These are phyloP conservation scores for Aspergillus arachidicola DNA, from an alignment of 2,329 filamentous ascomycete genomes.

Conservation along the genomic window DNA sequence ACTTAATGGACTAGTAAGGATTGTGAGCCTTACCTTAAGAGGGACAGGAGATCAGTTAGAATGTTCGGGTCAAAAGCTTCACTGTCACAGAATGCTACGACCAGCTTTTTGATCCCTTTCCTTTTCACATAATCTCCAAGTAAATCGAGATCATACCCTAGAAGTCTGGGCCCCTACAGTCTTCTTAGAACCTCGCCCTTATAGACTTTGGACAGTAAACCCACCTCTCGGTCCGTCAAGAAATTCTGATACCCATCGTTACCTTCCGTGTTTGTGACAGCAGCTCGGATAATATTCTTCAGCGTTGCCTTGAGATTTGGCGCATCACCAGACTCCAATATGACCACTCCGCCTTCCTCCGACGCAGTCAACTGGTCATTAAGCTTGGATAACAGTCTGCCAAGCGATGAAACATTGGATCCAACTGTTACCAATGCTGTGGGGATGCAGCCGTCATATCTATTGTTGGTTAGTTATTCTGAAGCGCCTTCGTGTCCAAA, in stretches of 20 bases:
- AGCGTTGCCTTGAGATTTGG: constrained; percentile 49
- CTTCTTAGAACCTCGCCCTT: constrained; percentile 2
- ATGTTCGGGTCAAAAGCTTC: constrained; percentile 50
- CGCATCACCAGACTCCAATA: constrained; percentile 48
- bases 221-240: constrained; percentile 42
- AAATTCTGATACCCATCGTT: constrained; percentile 43
- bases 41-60: constrained; percentile 48
- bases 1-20: constrained; percentile 25
- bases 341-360: constrained; percentile 40
- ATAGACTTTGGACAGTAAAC: constrained; percentile 6
- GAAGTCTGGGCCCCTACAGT: constrained; percentile 41
- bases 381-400: constrained; percentile 40
- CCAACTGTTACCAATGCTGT: constrained; percentile 47
- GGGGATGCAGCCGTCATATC: constrained; percentile 44
- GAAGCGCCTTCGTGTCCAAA: constrained; percentile 1
- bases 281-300: constrained; percentile 49
- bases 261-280: constrained; percentile 41
- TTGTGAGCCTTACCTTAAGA: constrained; percentile 46
- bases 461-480: constrained; percentile 24
- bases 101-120: constrained; percentile 40
- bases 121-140: constrained; percentile 46
- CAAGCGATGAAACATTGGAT: constrained; percentile 47
- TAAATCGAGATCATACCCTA: constrained; percentile 51
- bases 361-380: constrained; percentile 35
- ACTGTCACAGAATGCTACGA: constrained; percentile 49